Conservation (phyloP, 805 yeast species). For the Candida saitoana region DNA sequence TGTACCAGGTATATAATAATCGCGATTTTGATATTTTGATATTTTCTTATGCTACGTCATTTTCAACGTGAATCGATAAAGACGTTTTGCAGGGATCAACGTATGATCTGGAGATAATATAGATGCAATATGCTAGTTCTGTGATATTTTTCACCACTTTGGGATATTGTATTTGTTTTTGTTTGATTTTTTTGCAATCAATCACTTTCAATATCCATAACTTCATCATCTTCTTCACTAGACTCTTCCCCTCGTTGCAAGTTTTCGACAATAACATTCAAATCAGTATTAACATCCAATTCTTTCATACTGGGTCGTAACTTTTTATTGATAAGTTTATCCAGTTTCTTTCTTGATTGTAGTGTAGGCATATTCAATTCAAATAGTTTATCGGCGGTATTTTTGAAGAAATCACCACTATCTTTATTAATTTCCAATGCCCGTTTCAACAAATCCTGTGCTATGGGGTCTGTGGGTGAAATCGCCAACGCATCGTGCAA, state of each 20-base stretch:
- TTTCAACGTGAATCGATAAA: no score
- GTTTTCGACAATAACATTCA: slow-evolving; percentile 35
- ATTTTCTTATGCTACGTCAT: no score
- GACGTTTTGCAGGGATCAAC: background rate
- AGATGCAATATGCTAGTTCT: no score
- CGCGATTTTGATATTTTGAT: background rate
- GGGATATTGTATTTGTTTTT: background rate
- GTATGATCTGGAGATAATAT: background rate
- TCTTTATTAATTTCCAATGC: slow-evolving; percentile 62
- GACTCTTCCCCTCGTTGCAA: slow-evolving; percentile 44
- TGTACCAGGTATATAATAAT: background rate
- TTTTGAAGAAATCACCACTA: slow-evolving; percentile 22
- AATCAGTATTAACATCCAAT: slow-evolving; percentile 14
- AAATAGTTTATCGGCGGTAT: slow-evolving; percentile 18
- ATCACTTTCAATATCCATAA: slow-evolving; percentile 60
- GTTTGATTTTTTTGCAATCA: slow-evolving; percentile 10
- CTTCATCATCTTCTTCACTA: slow-evolving; percentile 46
- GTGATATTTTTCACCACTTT: background rate
- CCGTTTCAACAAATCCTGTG: slow-evolving; percentile 72
- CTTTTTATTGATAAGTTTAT: slow-evolving; percentile 9
- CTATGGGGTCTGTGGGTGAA: slow-evolving; percentile 76
- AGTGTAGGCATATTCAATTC: slow-evolving; percentile 3
- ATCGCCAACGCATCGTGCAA: slow-evolving; percentile 80
- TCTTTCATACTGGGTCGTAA: slow-evolving; percentile 20
- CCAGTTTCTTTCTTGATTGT: background rate